phyloP scores from a whole-genome alignment of 2,329 filamentous ascomycete genomes.

The Anthostomella pinea region DNA sequence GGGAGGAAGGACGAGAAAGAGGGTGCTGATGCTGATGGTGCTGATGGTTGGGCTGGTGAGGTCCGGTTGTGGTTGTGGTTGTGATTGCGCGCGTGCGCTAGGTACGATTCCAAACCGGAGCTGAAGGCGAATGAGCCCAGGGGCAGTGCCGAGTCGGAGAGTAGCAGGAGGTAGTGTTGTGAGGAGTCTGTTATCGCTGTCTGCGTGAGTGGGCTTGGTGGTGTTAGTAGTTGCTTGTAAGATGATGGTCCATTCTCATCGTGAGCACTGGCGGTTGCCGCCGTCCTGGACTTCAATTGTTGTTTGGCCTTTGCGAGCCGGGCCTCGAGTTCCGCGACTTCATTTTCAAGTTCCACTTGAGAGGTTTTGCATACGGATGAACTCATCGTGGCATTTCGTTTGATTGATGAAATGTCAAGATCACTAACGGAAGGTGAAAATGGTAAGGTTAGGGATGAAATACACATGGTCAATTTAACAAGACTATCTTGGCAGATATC shows the following conservation, averaged over 20 bases:
- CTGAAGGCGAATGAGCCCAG: constrained; percentile 86
- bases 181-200: constrained; percentile 16
- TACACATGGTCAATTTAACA: constrained; percentile 2
- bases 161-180: constrained; percentile 69
- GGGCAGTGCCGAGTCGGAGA: constrained; percentile 78
- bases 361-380: constrained; percentile 7
- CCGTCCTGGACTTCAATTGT: constrained; percentile 18
- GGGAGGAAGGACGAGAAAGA: constrained; percentile 66
- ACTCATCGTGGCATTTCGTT: constrained; percentile 18
- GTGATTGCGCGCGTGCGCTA: constrained; percentile 57
- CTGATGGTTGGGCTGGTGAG: constrained; percentile 7
- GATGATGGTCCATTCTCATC: background rate
- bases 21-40: constrained; percentile 28
- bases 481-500: constrained; percentile 11
- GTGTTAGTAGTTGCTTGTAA: background rate
- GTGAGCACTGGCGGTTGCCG: constrained; percentile 2
- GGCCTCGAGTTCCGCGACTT: constrained; percentile 58
- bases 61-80: constrained; percentile 10
- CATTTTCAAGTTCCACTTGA: constrained; percentile 39
- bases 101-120: constrained; percentile 77
- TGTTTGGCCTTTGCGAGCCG: constrained; percentile 43
- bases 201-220: constrained; percentile 5
- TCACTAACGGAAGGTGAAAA: constrained; percentile 1
- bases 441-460: background rate
- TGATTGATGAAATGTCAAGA: constrained; percentile 1